phyloP scores from a whole-genome alignment of 306 rosid species.

The Vicia villosa region DNA sequence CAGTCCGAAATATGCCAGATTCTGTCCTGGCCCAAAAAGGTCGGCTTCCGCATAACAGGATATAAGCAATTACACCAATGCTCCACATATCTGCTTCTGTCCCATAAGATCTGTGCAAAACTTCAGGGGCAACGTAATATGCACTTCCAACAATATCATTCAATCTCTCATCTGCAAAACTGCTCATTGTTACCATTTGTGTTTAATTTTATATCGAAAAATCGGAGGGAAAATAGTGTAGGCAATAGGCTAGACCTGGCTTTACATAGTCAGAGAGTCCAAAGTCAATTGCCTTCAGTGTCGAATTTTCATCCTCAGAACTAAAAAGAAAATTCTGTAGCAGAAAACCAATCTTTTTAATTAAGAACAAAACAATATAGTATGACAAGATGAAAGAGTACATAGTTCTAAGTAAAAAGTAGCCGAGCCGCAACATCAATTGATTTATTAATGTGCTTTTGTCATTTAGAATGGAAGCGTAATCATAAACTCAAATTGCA shows the following conservation, averaged over 20 bases:
- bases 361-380: conserved; percentile 30
- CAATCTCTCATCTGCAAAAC: conserved; percentile 75
- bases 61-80: conserved; percentile 43
- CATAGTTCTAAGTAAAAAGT: neutral
- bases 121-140: conserved; percentile 45
- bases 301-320: conserved; percentile 64
- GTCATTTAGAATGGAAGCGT: conserved; percentile 11
- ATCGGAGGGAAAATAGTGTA: neutral
- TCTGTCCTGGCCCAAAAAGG: conserved; percentile 93
- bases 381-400: conserved; percentile 9
- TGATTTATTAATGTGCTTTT: neutral
- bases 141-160: conserved; percentile 72
- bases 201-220: neutral
- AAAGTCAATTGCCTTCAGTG: conserved; percentile 75
- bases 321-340: conserved; percentile 77
- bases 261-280: conserved; percentile 89
- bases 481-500: conserved; percentile 23
- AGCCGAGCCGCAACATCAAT: neutral
- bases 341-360: conserved; percentile 34
- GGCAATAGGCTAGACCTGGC: conserved; percentile 62
- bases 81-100: conserved; percentile 46
- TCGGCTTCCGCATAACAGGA: conserved; percentile 71
- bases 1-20: conserved; percentile 84
- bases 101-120: conserved; percentile 42
- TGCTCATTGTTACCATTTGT: conserved; percentile 23